Base-by-base conservation (phyloP, 2,329 filamentous ascomycete species). In the Epicoccum sorghinum region DNA sequence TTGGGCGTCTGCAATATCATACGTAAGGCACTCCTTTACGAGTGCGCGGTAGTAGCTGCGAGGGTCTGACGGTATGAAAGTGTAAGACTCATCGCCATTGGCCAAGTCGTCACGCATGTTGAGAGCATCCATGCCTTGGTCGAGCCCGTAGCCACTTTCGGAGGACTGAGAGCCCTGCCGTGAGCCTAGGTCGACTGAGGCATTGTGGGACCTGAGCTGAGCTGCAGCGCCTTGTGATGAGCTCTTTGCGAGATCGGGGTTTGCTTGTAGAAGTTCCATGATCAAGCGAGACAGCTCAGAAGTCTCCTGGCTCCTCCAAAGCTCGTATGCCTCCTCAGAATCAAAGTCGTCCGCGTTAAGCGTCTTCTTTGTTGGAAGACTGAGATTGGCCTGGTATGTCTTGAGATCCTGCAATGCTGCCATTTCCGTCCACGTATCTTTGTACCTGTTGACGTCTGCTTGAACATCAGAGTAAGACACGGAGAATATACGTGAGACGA, bases 201-300 rank as follows among this genome's bases (percentile, higher is more conserved):
- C 64, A 18, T 76, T 76, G 24, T 77, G 75, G 33, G 75, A 67
- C 66, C 81, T 81, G 74, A 83, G 80, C 48, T 86, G 79, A 36
- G 83, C 86, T 45, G 90, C 78, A 10, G 81, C 77, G 27, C 80
- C 78, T 13, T 80, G 81, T 1, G 87, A 84, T 4, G 89, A 87
- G 59, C 84, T 88, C 70, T 92, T 96, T 44, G 91, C 89, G 47
- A 98, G 80, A 61, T 93, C 89, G 4, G 93, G 93, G 64, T 90
- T 91, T 5, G 89, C 89, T 57, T 90, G 91, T 36, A 98, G 80
- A 59, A 99, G 91, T 33, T 93, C 90, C 65, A 96, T 82, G 82
- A 99, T 95, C 86, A 98, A 92, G 64, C 95, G 90, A 5, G 92
- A 95, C 37, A 99, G 79, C 64, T 96, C 91, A 10, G 89, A 89